Evolutionary conservation across 2,329 filamentous ascomycete species (phyloP).

Genomic region (Cordyceps pruinosa): DNA sequence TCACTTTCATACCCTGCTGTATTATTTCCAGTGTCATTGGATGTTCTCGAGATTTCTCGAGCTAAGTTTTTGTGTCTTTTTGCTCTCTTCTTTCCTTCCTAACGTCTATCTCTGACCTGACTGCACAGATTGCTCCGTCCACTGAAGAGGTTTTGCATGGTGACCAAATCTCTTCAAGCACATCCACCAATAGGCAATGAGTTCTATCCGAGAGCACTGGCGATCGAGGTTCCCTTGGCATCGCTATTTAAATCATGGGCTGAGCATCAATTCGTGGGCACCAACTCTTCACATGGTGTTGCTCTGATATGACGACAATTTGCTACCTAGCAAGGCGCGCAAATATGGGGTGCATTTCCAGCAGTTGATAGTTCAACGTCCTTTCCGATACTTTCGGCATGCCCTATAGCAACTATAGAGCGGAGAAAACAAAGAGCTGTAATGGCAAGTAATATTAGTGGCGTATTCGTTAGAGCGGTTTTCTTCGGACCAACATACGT

Average conservation of each 20-base stretch:
- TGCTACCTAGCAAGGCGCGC: background rate
- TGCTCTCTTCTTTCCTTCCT: background rate
- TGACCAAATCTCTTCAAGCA: background rate
- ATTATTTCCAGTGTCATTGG: background rate
- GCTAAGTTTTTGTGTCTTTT: background rate
- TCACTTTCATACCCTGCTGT: background rate
- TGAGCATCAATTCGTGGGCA: background rate
- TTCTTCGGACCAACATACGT: conserved; percentile 57
- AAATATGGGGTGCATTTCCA: conserved; percentile 1
- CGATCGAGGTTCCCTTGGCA: background rate
- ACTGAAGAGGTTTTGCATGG: background rate
- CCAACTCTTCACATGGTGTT: background rate
- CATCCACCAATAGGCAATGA: background rate
- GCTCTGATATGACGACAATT: background rate
- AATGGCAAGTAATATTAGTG: conserved; percentile 19
- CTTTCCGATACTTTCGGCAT: background rate
- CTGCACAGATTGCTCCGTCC: background rate
- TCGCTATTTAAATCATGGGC: background rate
- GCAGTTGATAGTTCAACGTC: conserved; percentile 5
- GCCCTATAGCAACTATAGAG: conserved; percentile 41
- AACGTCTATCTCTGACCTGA: conserved; percentile 8
- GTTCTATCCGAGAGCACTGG: background rate
- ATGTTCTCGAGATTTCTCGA: background rate
- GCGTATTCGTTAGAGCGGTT: background rate
- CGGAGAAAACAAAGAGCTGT: conserved; percentile 73